Conservation (phyloP, 2,329 filamentous ascomycete species). For the Colletotrichum truncatum region DNA sequence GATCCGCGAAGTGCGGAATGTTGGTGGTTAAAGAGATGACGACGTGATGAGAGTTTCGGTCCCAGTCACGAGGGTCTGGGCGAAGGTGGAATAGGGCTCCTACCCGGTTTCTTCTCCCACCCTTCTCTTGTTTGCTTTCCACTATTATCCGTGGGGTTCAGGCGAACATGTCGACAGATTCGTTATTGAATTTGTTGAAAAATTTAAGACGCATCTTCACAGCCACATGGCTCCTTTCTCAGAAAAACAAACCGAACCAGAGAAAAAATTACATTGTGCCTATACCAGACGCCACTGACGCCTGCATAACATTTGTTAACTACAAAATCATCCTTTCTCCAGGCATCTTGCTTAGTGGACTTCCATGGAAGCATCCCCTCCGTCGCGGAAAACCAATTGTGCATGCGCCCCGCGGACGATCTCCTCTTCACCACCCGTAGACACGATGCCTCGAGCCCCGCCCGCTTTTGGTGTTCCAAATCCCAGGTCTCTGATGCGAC, state of each 20-base stretch:
- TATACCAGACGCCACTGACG: background rate
- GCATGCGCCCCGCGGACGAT: slow-evolving; percentile 58
- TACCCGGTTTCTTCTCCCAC: background rate
- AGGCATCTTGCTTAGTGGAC: slow-evolving; percentile 24
- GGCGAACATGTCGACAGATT: slow-evolving; percentile 1
- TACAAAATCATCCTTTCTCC: background rate
- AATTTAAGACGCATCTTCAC: background rate
- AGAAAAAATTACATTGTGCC: background rate
- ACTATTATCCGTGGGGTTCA: background rate
- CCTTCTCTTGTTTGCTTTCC: background rate
- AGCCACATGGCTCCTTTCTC: background rate
- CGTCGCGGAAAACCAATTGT: slow-evolving; percentile 58
- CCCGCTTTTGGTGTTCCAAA: slow-evolving; percentile 44
- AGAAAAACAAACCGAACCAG: background rate
- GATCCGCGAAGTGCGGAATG: background rate
- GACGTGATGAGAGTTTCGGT: slow-evolving; percentile 4
- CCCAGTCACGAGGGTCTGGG: background rate
- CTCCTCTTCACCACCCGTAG: slow-evolving; percentile 35
- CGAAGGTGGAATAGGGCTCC: slow-evolving; percentile 1
- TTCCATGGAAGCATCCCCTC: slow-evolving; percentile 46
- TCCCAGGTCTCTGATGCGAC: slow-evolving; percentile 59
- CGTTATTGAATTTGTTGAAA: background rate
- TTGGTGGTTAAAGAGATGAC: background rate
- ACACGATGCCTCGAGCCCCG: slow-evolving; percentile 15
- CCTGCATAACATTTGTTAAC: background rate